phyloP scores from a whole-genome alignment of 371 early-diverging fungal species.

The Mucor lusitanicus region DNA sequence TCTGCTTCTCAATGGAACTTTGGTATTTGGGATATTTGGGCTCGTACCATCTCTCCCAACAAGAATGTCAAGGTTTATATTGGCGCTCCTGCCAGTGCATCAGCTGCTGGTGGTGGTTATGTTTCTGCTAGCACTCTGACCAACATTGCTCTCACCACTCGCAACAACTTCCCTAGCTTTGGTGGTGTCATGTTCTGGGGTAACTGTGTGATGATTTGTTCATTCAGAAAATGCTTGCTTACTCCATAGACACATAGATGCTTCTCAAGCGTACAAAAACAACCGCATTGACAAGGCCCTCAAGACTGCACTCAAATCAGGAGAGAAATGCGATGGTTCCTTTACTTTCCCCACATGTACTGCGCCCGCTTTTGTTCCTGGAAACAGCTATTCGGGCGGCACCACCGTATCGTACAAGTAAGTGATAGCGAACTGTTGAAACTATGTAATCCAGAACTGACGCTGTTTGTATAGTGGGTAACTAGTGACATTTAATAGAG shows the following conservation, averaged over 20 bases:
- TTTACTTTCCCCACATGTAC: conserved; percentile 33
- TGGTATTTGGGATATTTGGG: conserved; percentile 70
- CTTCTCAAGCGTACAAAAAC: conserved; percentile 48
- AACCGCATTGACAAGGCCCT: conserved; percentile 27
- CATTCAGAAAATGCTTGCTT: neutral
- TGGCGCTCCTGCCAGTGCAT: conserved; percentile 61
- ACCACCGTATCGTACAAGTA: conserved; percentile 51
- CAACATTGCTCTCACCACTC: conserved; percentile 30
- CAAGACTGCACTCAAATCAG: conserved; percentile 23
- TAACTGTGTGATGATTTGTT: conserved; percentile 6
- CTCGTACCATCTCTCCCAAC: conserved; percentile 57
- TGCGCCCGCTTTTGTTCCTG: conserved; percentile 39
- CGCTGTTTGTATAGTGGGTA: conserved; percentile 23
- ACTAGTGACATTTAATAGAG: neutral
- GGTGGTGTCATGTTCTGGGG: conserved; percentile 73
- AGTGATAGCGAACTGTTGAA: conserved; percentile 3
- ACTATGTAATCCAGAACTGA: neutral
- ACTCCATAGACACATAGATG: conserved; percentile 26
- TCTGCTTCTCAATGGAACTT: conserved; percentile 44
- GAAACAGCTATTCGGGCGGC: conserved; percentile 44
- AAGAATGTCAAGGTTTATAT: conserved; percentile 60
- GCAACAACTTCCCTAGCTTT: conserved; percentile 46
- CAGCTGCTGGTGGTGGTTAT: conserved; percentile 64
- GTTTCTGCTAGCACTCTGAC: conserved; percentile 29
- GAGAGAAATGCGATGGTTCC: conserved; percentile 23